phyloP scores from a whole-genome alignment of 495 filamentous ascomycete genomes.

The Xylaria palmicola region DNA sequence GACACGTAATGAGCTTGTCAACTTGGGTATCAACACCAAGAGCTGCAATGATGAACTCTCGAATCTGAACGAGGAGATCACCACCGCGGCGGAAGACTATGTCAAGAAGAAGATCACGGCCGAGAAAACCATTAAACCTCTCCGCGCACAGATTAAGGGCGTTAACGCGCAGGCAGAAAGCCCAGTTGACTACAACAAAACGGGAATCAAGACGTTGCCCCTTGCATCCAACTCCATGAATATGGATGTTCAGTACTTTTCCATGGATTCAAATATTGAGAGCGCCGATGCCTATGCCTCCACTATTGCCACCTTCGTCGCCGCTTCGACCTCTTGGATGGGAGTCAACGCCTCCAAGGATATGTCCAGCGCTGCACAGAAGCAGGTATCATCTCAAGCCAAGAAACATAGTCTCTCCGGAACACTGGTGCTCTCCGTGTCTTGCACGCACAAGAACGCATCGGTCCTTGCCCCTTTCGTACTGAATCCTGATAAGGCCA shows the following conservation, averaged over 20 bases:
- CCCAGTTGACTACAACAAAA: constrained; percentile 1
- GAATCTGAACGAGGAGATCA: background rate
- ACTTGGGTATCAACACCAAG: background rate
- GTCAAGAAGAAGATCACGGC: background rate
- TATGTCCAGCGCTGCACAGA: constrained; percentile 1
- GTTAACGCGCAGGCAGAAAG: background rate
- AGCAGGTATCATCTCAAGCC: constrained; percentile 1
- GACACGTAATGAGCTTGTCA: background rate
- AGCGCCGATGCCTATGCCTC: constrained; percentile 2
- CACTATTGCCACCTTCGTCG: background rate
- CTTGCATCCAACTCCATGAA: constrained; percentile 3
- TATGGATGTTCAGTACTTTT: constrained; percentile 3
- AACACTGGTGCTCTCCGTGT: background rate
- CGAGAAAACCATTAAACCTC: background rate
- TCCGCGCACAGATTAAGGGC: background rate
- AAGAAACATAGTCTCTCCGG: constrained; percentile 1
- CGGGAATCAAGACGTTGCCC: background rate
- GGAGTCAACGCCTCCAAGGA: background rate
- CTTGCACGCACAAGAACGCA: background rate
- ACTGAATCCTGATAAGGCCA: background rate
- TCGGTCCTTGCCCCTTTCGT: background rate
- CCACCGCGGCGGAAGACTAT: background rate
- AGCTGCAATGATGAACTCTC: background rate
- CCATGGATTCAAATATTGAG: constrained; percentile 2
- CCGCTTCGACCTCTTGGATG: constrained; percentile 1